These are phyloP conservation scores for Tetracentron sinense DNA, from an alignment of 164 flowering plant species.

Conservation along the genomic window DNA sequence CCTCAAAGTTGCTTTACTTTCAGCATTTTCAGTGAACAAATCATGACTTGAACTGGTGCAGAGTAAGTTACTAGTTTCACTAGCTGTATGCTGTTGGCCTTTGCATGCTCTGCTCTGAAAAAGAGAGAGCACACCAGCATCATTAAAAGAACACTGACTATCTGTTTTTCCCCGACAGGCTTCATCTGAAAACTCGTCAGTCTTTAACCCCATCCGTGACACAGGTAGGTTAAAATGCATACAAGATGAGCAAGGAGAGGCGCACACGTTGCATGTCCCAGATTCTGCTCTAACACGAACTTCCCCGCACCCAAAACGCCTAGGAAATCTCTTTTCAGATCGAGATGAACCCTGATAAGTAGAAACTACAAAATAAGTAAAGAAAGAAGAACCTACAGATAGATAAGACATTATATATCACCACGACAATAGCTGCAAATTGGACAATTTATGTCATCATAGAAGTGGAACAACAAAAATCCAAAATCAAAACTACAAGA, in stretches of 20 bases:
- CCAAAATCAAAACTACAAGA: too few relatives aligned
- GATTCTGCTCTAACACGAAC: constrained; percentile 33
- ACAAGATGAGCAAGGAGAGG: constrained; percentile 77
- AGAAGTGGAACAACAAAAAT: too few relatives aligned
- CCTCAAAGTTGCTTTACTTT: constrained; percentile 36
- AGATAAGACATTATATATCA: not conserved
- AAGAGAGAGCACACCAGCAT: constrained; percentile 17
- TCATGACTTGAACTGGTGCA: constrained; percentile 52
- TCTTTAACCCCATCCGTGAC: constrained; percentile 43
- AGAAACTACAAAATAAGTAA: constrained; percentile 10
- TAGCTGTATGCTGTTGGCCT: constrained; percentile 32
- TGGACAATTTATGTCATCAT: too few relatives aligned
- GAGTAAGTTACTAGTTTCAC: constrained; percentile 49
- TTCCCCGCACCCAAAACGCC: constrained; percentile 26
- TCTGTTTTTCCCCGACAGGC: constrained; percentile 30
- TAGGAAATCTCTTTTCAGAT: constrained; percentile 23
- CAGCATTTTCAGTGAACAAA: constrained; percentile 54
- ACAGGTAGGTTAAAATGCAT: constrained; percentile 41
- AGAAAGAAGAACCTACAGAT: too few relatives aligned
- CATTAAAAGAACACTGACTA: constrained; percentile 41
- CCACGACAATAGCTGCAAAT: too few relatives aligned
- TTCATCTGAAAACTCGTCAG: constrained; percentile 53
- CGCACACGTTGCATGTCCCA: constrained; percentile 73
- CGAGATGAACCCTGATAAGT: constrained; percentile 29
- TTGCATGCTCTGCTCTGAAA: constrained; percentile 25